Evolutionary conservation across 2,329 filamentous ascomycete species (phyloP).

Genomic region (Colletotrichum sp.): DNA sequence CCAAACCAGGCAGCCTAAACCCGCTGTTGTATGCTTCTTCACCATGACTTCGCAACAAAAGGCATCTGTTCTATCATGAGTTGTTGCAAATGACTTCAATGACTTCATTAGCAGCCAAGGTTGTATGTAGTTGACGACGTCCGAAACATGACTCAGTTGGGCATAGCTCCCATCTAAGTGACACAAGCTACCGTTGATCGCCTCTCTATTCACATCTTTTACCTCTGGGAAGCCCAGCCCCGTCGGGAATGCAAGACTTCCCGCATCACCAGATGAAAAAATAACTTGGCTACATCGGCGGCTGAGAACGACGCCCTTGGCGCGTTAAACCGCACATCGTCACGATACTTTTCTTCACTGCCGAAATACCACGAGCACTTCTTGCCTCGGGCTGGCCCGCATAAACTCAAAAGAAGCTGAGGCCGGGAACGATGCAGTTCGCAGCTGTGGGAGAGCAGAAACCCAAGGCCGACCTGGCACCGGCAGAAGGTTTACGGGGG

Average conservation of each 20-base stretch:
- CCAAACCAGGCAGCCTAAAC: accelerated
- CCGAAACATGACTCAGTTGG: not conserved
- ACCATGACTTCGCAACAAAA: accelerated
- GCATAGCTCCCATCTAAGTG: not conserved
- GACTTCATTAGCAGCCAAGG: not conserved
- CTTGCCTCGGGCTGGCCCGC: not conserved
- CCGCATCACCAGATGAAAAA: not conserved
- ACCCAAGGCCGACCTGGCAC: not conserved
- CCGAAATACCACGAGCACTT: not conserved
- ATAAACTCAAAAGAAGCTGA: slow-evolving; percentile 12
- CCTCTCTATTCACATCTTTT: not conserved
- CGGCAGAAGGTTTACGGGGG: not conserved
- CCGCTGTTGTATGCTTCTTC: not conserved
- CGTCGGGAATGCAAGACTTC: not conserved
- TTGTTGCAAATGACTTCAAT: not conserved
- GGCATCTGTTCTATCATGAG: not conserved
- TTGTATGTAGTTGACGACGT: not conserved
- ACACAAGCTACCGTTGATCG: not conserved
- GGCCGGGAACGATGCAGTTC: not conserved
- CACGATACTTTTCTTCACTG: not conserved
- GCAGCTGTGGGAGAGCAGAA: not conserved
- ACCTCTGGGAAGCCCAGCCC: not conserved
- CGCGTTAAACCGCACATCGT: not conserved
- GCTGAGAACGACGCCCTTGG: not conserved
- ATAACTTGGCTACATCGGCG: not conserved